Evolutionary conservation across 2,329 filamentous ascomycete species (phyloP).

Genomic region (Fusarium sp.): DNA sequence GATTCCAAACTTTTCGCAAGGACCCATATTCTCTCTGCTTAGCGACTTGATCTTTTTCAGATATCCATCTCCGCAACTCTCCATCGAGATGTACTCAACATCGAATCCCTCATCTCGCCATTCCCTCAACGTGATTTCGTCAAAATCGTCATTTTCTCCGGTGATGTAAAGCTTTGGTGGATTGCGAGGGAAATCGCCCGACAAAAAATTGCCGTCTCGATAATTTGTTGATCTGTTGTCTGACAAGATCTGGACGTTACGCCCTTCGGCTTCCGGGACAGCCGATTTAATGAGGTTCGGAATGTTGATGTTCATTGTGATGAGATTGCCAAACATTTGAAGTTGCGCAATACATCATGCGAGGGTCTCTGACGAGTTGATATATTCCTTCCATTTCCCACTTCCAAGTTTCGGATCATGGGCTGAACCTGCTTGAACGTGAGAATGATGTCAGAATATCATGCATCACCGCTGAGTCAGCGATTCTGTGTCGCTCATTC

Average conservation of each 20-base stretch:
- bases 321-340: background rate
- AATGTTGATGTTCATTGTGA: conserved; percentile 45
- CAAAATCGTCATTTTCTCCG: conserved; percentile 57
- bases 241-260: conserved; percentile 48
- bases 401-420: conserved; percentile 30
- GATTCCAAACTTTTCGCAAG: conserved; percentile 58
- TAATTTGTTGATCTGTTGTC: conserved; percentile 50
- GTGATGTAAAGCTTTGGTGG: conserved; percentile 57
- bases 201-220: conserved; percentile 57
- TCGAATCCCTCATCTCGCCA: conserved; percentile 58
- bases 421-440: conserved; percentile 16
- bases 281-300: conserved; percentile 47
- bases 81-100: conserved; percentile 57
- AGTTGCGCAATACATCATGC: too few species aligned
- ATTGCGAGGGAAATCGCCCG: conserved; percentile 52
- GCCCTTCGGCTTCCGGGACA: conserved; percentile 48
- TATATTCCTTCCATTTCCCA: conserved; percentile 26
- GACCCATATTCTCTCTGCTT: conserved; percentile 49
- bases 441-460: conserved; percentile 33
- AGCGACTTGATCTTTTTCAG: conserved; percentile 49
- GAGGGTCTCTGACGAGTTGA: background rate
- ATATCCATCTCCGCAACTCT: conserved; percentile 50
- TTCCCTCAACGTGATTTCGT: conserved; percentile 50
- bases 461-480: conserved; percentile 11
- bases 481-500: rapidly evolving